Percentiles rank a stretch among this genome's conserved stretches.
Conservation (phyloP, 768 basidiomycete species). For the Naganishia vishniacii region DNA sequence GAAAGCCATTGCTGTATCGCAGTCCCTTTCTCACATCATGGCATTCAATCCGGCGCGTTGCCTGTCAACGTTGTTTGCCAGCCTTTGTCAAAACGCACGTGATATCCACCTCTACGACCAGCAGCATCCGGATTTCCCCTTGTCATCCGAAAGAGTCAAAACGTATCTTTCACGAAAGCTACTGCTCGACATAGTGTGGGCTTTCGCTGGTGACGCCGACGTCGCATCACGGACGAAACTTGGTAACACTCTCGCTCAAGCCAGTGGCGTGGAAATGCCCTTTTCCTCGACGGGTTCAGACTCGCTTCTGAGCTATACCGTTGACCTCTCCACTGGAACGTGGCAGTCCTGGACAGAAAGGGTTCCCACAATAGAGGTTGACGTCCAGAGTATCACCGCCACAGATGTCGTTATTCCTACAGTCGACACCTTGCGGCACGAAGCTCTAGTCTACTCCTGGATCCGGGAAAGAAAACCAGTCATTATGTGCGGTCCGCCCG, state of each 20-base stretch:
- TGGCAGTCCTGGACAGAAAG: slow-evolving; percentile 88
- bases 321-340: slow-evolving; percentile 74
- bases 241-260: slow-evolving; percentile 76
- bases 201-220: slow-evolving; percentile 94
- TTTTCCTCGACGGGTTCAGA: slow-evolving; percentile 60
- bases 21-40: slow-evolving; percentile 94
- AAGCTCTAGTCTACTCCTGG: slow-evolving; percentile 98
- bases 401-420: slow-evolving; percentile 97
- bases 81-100: slow-evolving; percentile 90
- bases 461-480: slow-evolving; percentile 96
- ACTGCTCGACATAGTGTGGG: slow-evolving; percentile 91
- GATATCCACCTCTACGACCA: slow-evolving; percentile 90
- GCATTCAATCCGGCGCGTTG: slow-evolving; percentile 89
- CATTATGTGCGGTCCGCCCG: slow-evolving; percentile 97
- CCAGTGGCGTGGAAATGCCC: slow-evolving; percentile 86
- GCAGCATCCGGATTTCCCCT: slow-evolving; percentile 91
- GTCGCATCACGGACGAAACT: slow-evolving; percentile 80
- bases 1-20: slow-evolving; percentile 70
- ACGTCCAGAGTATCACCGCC: slow-evolving; percentile 90
- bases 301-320: slow-evolving; percentile 82
- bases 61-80: slow-evolving; percentile 90
- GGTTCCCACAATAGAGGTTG: slow-evolving; percentile 93
- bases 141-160: slow-evolving; percentile 74
- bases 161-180: slow-evolving; percentile 85
- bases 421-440: slow-evolving; percentile 95